Evolutionary conservation across 192 early-diverging fungal genomes (phyloP).

Genomic region (Linnemannia zychae): DNA sequence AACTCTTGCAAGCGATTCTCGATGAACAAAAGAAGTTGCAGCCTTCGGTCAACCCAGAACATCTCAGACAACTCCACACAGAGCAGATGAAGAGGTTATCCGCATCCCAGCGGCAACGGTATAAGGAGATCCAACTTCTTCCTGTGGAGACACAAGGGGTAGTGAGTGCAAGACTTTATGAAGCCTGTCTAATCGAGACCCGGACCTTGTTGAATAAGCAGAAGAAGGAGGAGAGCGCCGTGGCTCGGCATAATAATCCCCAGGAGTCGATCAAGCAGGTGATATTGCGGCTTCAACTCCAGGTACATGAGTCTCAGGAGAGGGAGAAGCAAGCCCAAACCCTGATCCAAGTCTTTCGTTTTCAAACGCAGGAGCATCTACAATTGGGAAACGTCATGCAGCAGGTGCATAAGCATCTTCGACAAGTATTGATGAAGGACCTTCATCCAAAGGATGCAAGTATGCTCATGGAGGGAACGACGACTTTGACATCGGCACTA

Average conservation of each 20-base stretch:
- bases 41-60: background rate
- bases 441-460: too few relatives aligned
- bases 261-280: background rate
- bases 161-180: background rate
- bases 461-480: too few relatives aligned
- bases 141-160: background rate
- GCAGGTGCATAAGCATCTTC: background rate
- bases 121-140: background rate
- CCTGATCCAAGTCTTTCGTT: background rate
- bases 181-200: background rate
- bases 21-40: background rate
- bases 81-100: background rate
- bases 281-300: background rate
- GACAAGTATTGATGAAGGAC: background rate
- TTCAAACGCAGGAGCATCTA: background rate
- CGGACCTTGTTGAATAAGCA: background rate
- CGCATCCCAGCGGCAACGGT: background rate
- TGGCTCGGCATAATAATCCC: background rate
- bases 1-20: background rate
- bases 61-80: background rate
- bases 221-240: background rate
- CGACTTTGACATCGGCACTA: too few relatives aligned
- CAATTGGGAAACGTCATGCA: background rate
- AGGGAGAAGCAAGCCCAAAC: background rate
- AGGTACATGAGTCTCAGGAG: background rate